Evolutionary conservation across 106 monocot species (phyloP), one percentile per base, ranked within the genome.

Genomic region (Amphibolis antarctica): DNA sequence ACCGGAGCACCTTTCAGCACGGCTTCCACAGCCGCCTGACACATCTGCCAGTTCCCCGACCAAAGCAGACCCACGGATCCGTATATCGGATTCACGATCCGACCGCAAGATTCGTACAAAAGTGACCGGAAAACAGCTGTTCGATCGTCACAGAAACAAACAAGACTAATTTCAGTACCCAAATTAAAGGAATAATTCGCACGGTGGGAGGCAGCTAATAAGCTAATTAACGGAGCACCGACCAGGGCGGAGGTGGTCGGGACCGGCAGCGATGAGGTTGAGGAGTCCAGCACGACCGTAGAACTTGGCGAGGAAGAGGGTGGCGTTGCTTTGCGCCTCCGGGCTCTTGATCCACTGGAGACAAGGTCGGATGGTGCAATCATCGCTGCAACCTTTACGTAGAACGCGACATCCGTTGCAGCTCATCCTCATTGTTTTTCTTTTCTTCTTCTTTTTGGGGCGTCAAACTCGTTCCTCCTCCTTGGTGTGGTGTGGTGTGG

Each of bases 21-120:
- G 10, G 70, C 70, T 14, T 71, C 61, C 3, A 71, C 70, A 30
- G 70, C 70, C 19, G 70, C 70, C 28, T 71, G 70, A 52, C 70
- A 71, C 1, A 71, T 47, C 30, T 71, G 47, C 70, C 70, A 71
- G 20, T 26, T 71, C 6, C 70, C 70, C 20, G 49, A 60, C 61
- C 70, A 62, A 11, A 71, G 60, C 42, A 71, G 54, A n/a, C 70
- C 61, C 31, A 71, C 70, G 9, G 61, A 50, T 1, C 70, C 70
- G 31, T 62, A 60, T 47, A 62, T 62, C 12, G 70, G 70, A 29
- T 71, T 62, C 22, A 71, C 70, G 5, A 71, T 61, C 50, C 70
- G 28, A 23, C 70, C 70, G 52, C 70, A 71, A 10, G 70, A 60
- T 44, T 71, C 70, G 70, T 71, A 71, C 60, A 71, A 29, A 2